phyloP scores from a whole-genome alignment of 345 rosid genomes.

The Adansonia digitata region DNA sequence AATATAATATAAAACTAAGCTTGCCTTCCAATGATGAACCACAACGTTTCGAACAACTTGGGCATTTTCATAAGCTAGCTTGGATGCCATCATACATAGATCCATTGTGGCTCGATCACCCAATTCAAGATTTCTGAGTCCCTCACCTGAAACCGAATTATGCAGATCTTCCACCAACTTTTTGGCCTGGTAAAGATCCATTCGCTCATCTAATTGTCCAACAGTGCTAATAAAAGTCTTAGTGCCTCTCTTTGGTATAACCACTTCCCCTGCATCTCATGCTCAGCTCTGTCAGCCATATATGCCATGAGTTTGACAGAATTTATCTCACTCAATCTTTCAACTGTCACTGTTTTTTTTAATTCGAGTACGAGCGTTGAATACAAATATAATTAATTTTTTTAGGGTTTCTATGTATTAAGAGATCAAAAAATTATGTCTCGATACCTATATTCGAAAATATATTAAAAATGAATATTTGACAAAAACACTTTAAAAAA shows the following conservation, averaged over 20 bases:
- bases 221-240: slow-evolving; percentile 46
- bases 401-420: too few species aligned
- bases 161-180: slow-evolving; percentile 25
- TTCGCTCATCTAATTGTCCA: slow-evolving; percentile 69
- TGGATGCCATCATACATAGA: slow-evolving; percentile 75
- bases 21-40: slow-evolving; percentile 70
- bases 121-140: slow-evolving; percentile 17
- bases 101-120: slow-evolving; percentile 55
- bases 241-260: slow-evolving; percentile 56
- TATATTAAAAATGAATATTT: too few species aligned
- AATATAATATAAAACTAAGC: too few species aligned
- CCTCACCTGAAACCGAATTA: slow-evolving; percentile 24
- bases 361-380: too few species aligned
- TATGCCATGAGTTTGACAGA: background rate
- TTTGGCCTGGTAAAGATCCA: slow-evolving; percentile 35
- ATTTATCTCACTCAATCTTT: too few species aligned
- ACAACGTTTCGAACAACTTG: slow-evolving; percentile 58
- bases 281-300: background rate
- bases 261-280: slow-evolving; percentile 44
- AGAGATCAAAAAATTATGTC: too few species aligned
- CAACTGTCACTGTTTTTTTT: too few species aligned
- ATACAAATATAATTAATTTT: too few species aligned
- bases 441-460: too few species aligned
- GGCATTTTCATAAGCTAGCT: slow-evolving; percentile 78
- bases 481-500: too few species aligned